These are phyloP conservation scores for Coccomyxa subellipsoidea DNA, from an alignment of 163 green algal genomes.

Conservation along the genomic window DNA sequence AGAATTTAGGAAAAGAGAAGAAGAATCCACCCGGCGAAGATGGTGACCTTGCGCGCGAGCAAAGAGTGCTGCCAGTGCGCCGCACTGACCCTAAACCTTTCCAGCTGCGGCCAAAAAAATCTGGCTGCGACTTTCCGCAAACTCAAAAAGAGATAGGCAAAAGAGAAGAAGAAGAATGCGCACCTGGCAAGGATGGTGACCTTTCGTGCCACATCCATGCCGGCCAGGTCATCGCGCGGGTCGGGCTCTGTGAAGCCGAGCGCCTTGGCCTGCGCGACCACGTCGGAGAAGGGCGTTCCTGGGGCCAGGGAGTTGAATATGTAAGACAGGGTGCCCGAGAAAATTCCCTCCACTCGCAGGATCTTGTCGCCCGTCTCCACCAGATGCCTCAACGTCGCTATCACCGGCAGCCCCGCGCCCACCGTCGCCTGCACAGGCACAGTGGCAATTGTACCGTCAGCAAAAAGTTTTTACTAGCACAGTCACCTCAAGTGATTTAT, in stretches of 20 bases:
- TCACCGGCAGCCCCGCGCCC: conserved; percentile 89
- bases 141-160: too few relatives aligned
- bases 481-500: too few relatives aligned
- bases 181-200: conserved; percentile 59
- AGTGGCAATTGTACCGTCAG: too few relatives aligned
- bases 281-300: conserved; percentile 64
- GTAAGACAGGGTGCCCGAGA: conserved; percentile 72
- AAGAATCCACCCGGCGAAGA: too few relatives aligned
- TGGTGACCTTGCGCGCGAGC: too few relatives aligned
- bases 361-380: conserved; percentile 88
- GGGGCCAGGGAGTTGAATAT: conserved; percentile 94
- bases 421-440: conserved; percentile 71
- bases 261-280: conserved; percentile 57
- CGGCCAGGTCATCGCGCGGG: conserved; percentile 88
- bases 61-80: too few relatives aligned
- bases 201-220: conserved; percentile 96
- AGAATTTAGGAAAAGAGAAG: too few relatives aligned
- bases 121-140: too few relatives aligned
- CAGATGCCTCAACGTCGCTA: conserved; percentile 91
- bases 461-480: too few relatives aligned
- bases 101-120: too few relatives aligned
- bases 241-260: conserved; percentile 94
- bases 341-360: conserved; percentile 89
- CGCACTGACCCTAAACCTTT: too few relatives aligned
- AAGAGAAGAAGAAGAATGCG: not conserved